A percentile compares a stretch with the other conserved stretches of the same genome.
phyloP scores from a whole-genome alignment of 495 filamentous ascomycete species.

The Penicillium pulvis region DNA sequence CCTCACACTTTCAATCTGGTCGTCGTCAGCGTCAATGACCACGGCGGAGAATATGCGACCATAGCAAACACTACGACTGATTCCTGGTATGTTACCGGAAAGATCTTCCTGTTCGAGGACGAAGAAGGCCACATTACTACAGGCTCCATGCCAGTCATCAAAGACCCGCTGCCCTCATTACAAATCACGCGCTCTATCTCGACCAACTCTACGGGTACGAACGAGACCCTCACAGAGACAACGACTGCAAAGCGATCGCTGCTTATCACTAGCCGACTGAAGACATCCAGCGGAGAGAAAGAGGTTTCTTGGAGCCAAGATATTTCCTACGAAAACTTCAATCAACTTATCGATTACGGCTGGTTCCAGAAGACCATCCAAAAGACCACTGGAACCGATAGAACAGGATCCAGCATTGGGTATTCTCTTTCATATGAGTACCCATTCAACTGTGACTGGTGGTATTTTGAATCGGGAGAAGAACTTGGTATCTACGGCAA shows the following conservation, averaged over 20 bases:
- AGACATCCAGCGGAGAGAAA: not conserved
- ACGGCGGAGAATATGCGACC: not conserved
- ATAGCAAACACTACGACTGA: not conserved
- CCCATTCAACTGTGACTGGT: slow-evolving; percentile 4
- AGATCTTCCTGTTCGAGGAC: slow-evolving; percentile 5
- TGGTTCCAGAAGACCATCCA: not conserved
- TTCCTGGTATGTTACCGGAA: slow-evolving; percentile 1
- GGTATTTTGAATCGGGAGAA: not conserved
- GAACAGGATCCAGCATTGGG: not conserved
- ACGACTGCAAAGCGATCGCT: slow-evolving; percentile 1
- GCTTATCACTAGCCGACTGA: not conserved
- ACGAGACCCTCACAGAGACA: slow-evolving; percentile 1
- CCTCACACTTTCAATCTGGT: slow-evolving; percentile 1
- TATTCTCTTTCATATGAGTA: slow-evolving; percentile 5
- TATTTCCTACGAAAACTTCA: slow-evolving; percentile 1
- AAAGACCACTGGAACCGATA: slow-evolving; percentile 2
- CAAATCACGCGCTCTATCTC: not conserved
- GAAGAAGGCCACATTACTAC: not conserved
- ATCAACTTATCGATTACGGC: not conserved
- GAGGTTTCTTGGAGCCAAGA: slow-evolving; percentile 4
- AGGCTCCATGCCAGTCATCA: slow-evolving; percentile 3
- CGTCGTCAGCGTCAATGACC: not conserved
- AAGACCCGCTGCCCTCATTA: not conserved
- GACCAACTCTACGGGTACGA: not conserved
- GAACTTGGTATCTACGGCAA: not conserved